These are phyloP conservation scores for Alternaria sp. DNA, from an alignment of 2,329 filamentous ascomycete species.

Conservation along the genomic window DNA sequence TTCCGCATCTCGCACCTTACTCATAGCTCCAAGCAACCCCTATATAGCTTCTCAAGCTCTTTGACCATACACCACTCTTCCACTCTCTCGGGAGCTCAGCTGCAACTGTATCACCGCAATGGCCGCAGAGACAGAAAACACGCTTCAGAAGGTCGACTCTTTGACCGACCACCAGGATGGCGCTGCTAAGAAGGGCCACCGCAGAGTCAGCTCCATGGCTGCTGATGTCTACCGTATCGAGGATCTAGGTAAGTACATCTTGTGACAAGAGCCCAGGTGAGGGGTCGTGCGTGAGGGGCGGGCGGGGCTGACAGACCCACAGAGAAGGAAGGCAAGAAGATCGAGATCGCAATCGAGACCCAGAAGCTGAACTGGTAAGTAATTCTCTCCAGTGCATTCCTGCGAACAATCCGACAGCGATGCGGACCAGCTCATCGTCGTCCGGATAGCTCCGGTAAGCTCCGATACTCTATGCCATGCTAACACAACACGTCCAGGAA, in stretches of 20 bases:
- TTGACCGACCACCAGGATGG: conserved; percentile 76
- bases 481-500: conserved; percentile 69
- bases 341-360: conserved; percentile 80
- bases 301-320: conserved; percentile 47
- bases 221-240: conserved; percentile 82
- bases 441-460: conserved; percentile 18
- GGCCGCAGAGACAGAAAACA: conserved; percentile 60
- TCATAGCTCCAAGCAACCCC: conserved; percentile 16
- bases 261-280: conserved; percentile 21
- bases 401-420: neutral
- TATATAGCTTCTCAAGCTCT: conserved; percentile 29
- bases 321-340: conserved; percentile 77
- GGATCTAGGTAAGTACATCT: conserved; percentile 74
- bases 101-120: conserved; percentile 52
- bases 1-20: conserved; percentile 24
- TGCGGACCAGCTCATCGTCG: conserved; percentile 13
- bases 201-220: conserved; percentile 75
- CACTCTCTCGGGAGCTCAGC: conserved; percentile 16
- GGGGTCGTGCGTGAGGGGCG: conserved; percentile 37
- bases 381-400: conserved; percentile 3
- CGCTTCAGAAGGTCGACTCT: conserved; percentile 89
- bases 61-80: conserved; percentile 18
- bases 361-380: conserved; percentile 88
- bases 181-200: conserved; percentile 70
- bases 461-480: conserved; percentile 13